Conservation (phyloP, 371 early-diverging fungal genomes). For the Mucor sp. region DNA sequence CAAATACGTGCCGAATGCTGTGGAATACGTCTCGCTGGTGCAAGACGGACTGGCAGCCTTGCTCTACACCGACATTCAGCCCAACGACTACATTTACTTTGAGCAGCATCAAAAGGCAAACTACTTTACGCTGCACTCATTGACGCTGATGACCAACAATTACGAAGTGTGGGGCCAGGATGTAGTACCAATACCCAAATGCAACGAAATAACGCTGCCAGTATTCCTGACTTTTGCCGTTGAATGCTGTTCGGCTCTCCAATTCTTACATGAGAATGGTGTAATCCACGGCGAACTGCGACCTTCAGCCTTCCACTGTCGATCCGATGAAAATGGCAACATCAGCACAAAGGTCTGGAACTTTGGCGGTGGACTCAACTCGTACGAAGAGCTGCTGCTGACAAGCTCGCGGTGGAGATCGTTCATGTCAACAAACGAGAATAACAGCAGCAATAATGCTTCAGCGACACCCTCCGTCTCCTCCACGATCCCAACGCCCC, state of each 20-base stretch:
- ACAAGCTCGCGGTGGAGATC: conserved; percentile 40
- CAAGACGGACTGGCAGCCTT: conserved; percentile 42
- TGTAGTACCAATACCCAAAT: background rate
- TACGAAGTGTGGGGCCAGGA: background rate
- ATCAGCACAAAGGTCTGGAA: conserved; percentile 38
- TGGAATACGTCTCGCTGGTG: conserved; percentile 36
- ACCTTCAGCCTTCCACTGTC: conserved; percentile 31
- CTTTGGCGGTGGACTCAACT: conserved; percentile 39
- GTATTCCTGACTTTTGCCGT: conserved; percentile 39
- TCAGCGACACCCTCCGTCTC: background rate
- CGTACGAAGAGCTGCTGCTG: conserved; percentile 43
- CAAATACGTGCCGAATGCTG: conserved; percentile 32
- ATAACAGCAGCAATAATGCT: background rate
- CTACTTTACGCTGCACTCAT: conserved; percentile 9
- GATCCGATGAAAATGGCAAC: conserved; percentile 3
- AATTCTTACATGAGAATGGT: conserved; percentile 44
- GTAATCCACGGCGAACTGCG: conserved; percentile 46
- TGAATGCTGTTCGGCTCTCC: conserved; percentile 40
- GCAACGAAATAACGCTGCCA: conserved; percentile 16
- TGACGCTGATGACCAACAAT: background rate
- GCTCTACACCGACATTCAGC: conserved; percentile 31
- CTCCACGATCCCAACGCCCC: background rate
- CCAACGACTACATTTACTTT: conserved; percentile 23
- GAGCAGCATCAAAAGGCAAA: background rate
- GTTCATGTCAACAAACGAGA: conserved; percentile 15